These are phyloP conservation scores for Candida sp. DNA, from an alignment of 1,139 yeast species.

Conservation along the genomic window DNA sequence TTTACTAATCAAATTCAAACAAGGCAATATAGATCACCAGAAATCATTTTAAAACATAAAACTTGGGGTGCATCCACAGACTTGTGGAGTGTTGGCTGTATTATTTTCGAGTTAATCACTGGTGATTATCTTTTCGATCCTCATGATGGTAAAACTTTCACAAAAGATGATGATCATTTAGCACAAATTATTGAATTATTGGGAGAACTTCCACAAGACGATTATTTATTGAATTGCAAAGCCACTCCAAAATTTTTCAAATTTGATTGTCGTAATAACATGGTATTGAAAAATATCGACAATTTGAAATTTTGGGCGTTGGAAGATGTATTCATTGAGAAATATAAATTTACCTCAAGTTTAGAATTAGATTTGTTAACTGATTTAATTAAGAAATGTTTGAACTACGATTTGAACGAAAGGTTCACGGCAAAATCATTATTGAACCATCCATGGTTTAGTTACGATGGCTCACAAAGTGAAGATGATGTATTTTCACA, in stretches of 20 bases:
- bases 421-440: constrained; percentile 40
- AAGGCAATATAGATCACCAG: constrained; percentile 83
- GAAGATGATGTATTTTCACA: constrained; percentile 1
- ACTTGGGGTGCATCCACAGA: constrained; percentile 85
- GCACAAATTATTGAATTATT: constrained; percentile 75
- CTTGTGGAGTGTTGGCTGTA: constrained; percentile 82
- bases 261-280: constrained; percentile 27
- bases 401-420: constrained; percentile 28
- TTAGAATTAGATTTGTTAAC: constrained; percentile 24
- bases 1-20: constrained; percentile 86
- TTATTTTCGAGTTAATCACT: constrained; percentile 75
- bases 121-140: constrained; percentile 89
- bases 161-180: constrained; percentile 81
- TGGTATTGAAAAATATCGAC: constrained; percentile 53
- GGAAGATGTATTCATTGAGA: constrained; percentile 62
- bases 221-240: constrained; percentile 48
- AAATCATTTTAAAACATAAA: constrained; percentile 60
- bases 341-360: constrained; percentile 37
- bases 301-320: constrained; percentile 70
- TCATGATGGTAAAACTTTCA: constrained; percentile 56
- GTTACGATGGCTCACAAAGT: constrained; percentile 15
- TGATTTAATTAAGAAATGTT: constrained; percentile 39
- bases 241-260: constrained; percentile 53
- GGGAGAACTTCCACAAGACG: constrained; percentile 53
- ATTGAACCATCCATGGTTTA: constrained; percentile 41